These are phyloP conservation scores for Sicyos baderoa DNA, from an alignment of 306 rosid genomes.

Conservation along the genomic window DNA sequence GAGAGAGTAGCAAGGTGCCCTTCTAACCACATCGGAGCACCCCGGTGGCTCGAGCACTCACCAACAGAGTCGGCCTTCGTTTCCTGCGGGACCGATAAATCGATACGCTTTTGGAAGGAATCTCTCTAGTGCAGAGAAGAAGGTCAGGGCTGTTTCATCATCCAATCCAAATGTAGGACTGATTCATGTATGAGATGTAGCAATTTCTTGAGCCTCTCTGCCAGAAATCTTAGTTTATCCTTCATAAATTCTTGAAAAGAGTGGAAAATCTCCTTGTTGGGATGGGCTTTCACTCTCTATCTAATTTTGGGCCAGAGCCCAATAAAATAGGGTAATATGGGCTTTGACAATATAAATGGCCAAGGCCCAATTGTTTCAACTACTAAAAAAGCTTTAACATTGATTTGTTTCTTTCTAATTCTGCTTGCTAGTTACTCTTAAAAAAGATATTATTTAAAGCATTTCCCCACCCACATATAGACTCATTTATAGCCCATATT, in stretches of 20 bases:
- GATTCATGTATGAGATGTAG: background rate
- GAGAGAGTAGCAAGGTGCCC: conserved; percentile 81
- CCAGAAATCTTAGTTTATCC: background rate
- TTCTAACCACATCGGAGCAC: conserved; percentile 75
- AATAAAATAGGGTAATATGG: background rate
- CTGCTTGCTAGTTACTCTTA: background rate
- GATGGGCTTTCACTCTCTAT: background rate
- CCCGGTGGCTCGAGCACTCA: conserved; percentile 91
- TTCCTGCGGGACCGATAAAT: conserved; percentile 78
- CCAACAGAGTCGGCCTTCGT: conserved; percentile 60
- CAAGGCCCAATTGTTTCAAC: conserved; percentile 1
- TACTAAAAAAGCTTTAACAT: background rate
- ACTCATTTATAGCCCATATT: no score
- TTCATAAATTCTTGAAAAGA: background rate
- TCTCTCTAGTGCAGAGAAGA: conserved; percentile 16
- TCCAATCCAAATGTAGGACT: background rate
- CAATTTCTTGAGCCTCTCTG: background rate
- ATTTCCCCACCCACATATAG: background rate
- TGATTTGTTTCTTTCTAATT: background rate
- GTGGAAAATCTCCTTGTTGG: background rate
- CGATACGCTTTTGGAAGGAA: conserved; percentile 86
- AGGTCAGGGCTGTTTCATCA: background rate
- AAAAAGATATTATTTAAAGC: background rate
- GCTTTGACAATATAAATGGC: background rate
- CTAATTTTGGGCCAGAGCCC: background rate